Percentiles rank a stretch among this genome's conserved stretches.
These are phyloP conservation scores for Spiromastix sp. DNA, from an alignment of 2,329 filamentous ascomycete species.

Conservation along the genomic window DNA sequence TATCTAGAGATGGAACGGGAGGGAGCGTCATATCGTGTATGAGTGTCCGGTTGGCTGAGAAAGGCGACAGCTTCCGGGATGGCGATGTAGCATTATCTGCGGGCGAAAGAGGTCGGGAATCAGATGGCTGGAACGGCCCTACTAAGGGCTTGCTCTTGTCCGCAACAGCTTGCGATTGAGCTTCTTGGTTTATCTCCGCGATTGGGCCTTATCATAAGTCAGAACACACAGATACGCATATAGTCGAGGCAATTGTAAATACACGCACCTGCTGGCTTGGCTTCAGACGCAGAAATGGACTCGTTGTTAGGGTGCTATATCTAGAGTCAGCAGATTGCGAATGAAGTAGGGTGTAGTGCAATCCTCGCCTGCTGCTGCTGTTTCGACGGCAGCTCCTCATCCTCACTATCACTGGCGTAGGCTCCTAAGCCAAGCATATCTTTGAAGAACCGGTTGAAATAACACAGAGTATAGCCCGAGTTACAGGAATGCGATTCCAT, in stretches of 20 bases:
- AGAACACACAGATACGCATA: background rate
- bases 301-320: background rate
- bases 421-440: constrained; percentile 31
- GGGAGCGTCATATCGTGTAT: constrained; percentile 49
- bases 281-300: background rate
- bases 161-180: constrained; percentile 6
- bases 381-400: constrained; percentile 20
- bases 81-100: constrained; percentile 5
- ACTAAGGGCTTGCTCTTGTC: constrained; percentile 19
- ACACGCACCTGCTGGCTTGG: background rate
- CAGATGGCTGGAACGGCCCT: constrained; percentile 24
- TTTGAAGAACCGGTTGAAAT: too few relatives aligned
- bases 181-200: background rate
- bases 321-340: background rate
- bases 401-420: constrained; percentile 38
- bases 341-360: too few relatives aligned
- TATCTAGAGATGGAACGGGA: constrained; percentile 33
- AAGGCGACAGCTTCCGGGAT: constrained; percentile 33
- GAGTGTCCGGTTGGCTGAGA: constrained; percentile 37
- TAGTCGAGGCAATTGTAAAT: background rate
- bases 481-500: too few relatives aligned
- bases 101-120: constrained; percentile 4
- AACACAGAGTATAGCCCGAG: too few relatives aligned
- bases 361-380: too few relatives aligned
- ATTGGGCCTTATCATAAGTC: background rate